Evolutionary conservation across 1,139 yeast genomes (phyloP).

Genomic region (Magnusiomyces paraingens): DNA sequence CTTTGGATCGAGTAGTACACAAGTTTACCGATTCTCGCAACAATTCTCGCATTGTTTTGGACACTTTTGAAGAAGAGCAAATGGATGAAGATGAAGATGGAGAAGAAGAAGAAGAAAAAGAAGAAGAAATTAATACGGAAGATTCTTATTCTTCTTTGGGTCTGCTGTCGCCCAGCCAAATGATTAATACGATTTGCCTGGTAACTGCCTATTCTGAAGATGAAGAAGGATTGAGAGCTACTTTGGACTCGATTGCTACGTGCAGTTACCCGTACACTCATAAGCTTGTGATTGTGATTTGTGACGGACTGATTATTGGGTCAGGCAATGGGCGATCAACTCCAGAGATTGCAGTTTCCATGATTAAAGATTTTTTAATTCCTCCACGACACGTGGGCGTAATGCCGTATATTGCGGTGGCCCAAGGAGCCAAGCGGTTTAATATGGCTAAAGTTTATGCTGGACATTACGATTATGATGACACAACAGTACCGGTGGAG

Average conservation of each 20-base stretch:
- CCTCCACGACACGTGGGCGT: constrained; percentile 25
- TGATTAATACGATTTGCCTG: constrained; percentile 44
- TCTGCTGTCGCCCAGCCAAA: not conserved
- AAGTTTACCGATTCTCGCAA: not conserved
- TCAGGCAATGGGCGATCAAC: constrained; percentile 27
- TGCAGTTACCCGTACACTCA: constrained; percentile 28
- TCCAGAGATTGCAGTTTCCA: constrained; percentile 30
- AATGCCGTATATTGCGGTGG: constrained; percentile 30
- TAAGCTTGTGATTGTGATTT: constrained; percentile 29
- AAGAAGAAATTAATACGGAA: not conserved
- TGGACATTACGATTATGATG: constrained; percentile 28
- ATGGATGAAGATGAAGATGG: not conserved
- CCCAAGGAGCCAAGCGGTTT: constrained; percentile 28
- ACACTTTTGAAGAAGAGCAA: not conserved
- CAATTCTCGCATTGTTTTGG: not conserved
- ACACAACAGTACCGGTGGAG: constrained; percentile 39
- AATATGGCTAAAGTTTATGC: constrained; percentile 31
- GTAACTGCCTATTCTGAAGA: constrained; percentile 33
- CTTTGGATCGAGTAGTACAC: constrained; percentile 3
- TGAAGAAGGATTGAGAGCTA: constrained; percentile 27
- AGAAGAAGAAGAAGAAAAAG: not conserved
- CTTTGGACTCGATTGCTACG: constrained; percentile 30
- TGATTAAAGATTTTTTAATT: constrained; percentile 55
- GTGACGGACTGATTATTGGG: constrained; percentile 33
- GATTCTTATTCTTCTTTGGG: constrained; percentile 6